These are phyloP conservation scores for Coprinellus micaceus DNA, from an alignment of 768 basidiomycete genomes.

Conservation along the genomic window DNA sequence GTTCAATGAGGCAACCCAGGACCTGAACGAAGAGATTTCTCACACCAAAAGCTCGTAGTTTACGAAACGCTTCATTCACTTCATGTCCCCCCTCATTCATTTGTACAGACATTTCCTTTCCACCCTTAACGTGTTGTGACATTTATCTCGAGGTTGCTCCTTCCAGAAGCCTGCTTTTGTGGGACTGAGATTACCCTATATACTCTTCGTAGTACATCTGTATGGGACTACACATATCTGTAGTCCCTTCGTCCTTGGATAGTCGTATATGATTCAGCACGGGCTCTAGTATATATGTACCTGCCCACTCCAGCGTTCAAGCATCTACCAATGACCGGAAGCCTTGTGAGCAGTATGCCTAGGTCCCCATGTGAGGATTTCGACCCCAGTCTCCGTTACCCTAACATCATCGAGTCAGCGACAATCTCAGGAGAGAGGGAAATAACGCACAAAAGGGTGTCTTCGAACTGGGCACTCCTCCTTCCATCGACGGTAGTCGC, in stretches of 20 bases:
- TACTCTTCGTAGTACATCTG: neutral
- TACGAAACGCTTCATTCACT: too few relatives aligned
- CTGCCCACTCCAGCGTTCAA: too few relatives aligned
- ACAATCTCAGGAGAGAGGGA: neutral
- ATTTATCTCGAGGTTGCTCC: too few relatives aligned
- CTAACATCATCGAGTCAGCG: constrained; percentile 35
- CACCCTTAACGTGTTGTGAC: too few relatives aligned
- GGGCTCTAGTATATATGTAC: too few relatives aligned
- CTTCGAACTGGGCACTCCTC: constrained; percentile 94
- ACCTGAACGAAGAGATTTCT: constrained; percentile 61
- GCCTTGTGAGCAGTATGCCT: neutral
- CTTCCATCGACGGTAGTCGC: constrained; percentile 90
- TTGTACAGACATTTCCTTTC: too few relatives aligned
- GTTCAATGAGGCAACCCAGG: constrained; percentile 63
- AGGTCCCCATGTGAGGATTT: constrained; percentile 70
- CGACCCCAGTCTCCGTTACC: constrained; percentile 87
- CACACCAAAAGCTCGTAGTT: constrained; percentile 26
- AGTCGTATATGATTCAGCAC: too few relatives aligned
- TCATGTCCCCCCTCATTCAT: neutral
- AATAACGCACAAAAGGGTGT: constrained; percentile 80
- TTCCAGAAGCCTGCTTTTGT: too few relatives aligned
- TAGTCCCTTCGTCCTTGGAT: too few relatives aligned
- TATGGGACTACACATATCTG: too few relatives aligned
- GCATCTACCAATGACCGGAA: too few relatives aligned
- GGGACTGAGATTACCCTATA: neutral